A percentile compares a stretch with the other conserved stretches of the same genome.
phyloP scores from a whole-genome alignment of 2,329 filamentous ascomycete genomes.

The Fusarium papillatum region DNA sequence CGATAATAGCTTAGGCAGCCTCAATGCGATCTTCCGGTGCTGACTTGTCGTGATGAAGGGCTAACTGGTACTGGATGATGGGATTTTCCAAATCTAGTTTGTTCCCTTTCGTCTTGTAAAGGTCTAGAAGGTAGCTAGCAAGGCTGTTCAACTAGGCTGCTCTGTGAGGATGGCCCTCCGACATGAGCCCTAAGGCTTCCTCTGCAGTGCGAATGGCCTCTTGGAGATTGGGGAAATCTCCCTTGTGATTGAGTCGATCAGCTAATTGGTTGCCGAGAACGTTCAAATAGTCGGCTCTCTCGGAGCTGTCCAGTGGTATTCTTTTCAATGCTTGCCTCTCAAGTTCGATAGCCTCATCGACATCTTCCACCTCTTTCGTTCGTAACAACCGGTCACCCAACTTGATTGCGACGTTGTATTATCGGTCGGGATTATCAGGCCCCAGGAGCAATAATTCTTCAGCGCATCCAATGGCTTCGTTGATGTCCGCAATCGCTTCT shows the following conservation, averaged over 20 bases:
- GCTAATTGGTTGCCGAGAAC: not conserved
- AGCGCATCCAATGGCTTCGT: not conserved
- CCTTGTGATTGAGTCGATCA: not conserved
- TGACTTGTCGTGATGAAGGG: not conserved
- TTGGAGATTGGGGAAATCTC: not conserved
- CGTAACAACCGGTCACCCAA: not conserved
- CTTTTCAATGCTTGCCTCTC: not conserved
- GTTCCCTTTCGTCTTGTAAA: not conserved
- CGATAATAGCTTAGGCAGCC: not conserved
- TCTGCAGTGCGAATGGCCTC: not conserved
- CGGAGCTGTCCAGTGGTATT: not conserved
- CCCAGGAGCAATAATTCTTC: not conserved
- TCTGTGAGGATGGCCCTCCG: not conserved
- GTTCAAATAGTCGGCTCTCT: not conserved
- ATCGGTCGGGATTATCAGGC: not conserved
- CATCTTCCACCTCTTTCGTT: not conserved
- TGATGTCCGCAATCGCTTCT: not conserved
- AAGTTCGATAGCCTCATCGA: not conserved
- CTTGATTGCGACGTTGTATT: not conserved
- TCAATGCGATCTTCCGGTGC: not conserved
- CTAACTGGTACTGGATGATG: not conserved
- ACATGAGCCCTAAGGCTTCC: not conserved
- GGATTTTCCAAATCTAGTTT: not conserved
- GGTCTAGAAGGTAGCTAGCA: not conserved
- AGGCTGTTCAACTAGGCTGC: not conserved